A percentile compares a stretch with the other conserved stretches of the same genome.
Conservation (phyloP, 225 moss, liverwort and hornwort species). For the Neckera pumila region DNA sequence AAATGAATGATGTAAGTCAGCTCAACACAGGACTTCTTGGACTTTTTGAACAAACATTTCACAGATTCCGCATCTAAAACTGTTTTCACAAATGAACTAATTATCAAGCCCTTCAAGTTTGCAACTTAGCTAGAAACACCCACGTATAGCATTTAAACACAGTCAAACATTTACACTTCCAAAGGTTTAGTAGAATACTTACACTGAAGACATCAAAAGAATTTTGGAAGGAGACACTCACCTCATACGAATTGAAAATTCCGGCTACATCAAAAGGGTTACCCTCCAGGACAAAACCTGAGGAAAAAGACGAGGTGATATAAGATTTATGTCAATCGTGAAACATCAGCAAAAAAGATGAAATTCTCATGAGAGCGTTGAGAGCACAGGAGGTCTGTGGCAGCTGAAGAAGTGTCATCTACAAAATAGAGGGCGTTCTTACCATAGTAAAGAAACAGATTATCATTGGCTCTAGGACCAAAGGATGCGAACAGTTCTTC, state of each 20-base stretch:
- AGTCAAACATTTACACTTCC: neutral
- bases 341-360: neutral
- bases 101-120: neutral
- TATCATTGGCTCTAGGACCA: constrained; percentile 88
- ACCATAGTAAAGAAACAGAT: constrained; percentile 94
- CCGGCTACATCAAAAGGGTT: constrained; percentile 80
- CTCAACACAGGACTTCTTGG: neutral
- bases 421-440: neutral
- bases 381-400: neutral
- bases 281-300: constrained; percentile 77
- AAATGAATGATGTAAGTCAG: neutral
- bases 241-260: constrained; percentile 77
- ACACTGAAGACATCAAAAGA: neutral
- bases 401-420: neutral
- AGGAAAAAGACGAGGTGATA: neutral
- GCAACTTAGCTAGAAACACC: neutral
- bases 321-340: constrained; percentile 1
- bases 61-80: neutral
- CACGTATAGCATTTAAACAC: neutral
- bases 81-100: neutral
- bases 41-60: neutral
- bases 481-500: constrained; percentile 93
- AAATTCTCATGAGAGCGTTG: neutral
- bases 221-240: neutral
- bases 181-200: neutral